These are phyloP conservation scores for Trifolium repens DNA, from an alignment of 306 rosid species.

Conservation along the genomic window DNA sequence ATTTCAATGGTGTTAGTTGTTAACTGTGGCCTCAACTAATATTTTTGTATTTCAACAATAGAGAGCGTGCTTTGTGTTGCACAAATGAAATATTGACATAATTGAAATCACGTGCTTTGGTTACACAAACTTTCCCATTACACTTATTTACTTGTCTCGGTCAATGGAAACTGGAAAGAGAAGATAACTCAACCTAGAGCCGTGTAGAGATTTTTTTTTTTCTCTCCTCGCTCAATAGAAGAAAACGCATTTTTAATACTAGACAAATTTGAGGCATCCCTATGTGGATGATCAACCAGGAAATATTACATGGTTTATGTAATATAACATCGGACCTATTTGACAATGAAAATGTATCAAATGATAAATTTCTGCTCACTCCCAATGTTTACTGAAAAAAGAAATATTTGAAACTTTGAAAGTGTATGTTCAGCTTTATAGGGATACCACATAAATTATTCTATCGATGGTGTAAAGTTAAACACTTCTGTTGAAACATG, in stretches of 20 bases:
- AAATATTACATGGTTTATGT: background rate
- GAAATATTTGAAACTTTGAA: conserved; percentile 14
- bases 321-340: conserved; percentile 10
- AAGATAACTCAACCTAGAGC: conserved; percentile 9
- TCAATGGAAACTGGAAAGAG: conserved; percentile 26
- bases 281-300: background rate
- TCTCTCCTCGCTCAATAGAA: background rate
- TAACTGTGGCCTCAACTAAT: conserved; percentile 1
- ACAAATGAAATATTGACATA: conserved; percentile 20
- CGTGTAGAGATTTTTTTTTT: background rate
- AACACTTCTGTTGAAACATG: conserved; percentile 6
- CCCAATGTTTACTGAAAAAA: conserved; percentile 11
- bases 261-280: conserved; percentile 30
- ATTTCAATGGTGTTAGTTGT: conserved; percentile 22
- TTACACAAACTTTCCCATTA: conserved; percentile 5
- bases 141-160: conserved; percentile 14
- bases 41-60: conserved; percentile 13
- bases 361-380: conserved; percentile 29
- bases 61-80: conserved; percentile 34
- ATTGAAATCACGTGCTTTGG: conserved; percentile 9
- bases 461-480: background rate
- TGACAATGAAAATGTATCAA: conserved; percentile 34
- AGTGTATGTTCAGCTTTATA: conserved; percentile 17
- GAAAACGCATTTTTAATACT: conserved; percentile 6
- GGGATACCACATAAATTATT: conserved; percentile 18